Percentiles rank a stretch among this genome's conserved stretches.
These are phyloP conservation scores for Friedmanniomyces endolithicus DNA, from an alignment of 495 filamentous ascomycete species.

Conservation along the genomic window DNA sequence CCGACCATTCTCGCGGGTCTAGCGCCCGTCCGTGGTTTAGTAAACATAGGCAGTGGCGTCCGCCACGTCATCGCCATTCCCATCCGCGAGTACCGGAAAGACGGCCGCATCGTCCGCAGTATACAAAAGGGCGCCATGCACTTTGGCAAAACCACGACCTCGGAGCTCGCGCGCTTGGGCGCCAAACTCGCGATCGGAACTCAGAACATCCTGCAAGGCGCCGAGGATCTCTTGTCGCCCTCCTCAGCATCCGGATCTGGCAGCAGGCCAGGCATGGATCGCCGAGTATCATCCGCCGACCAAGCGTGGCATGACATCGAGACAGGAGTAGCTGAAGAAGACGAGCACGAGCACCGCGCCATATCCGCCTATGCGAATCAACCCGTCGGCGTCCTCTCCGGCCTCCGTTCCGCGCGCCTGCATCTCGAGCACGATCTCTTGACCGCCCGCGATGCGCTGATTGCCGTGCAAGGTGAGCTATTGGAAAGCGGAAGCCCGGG, in stretches of 20 bases:
- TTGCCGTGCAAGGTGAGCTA: conserved; percentile 85
- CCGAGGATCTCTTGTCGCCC: conserved; percentile 59
- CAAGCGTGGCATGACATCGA: conserved; percentile 54
- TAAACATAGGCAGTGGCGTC: conserved; percentile 79
- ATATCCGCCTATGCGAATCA: conserved; percentile 89
- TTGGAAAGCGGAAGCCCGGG: conserved; percentile 74
- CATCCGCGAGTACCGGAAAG: conserved; percentile 82
- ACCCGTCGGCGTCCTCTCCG: conserved; percentile 74
- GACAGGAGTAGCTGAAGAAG: conserved; percentile 50
- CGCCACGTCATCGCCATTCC: conserved; percentile 78
- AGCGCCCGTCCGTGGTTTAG: conserved; percentile 76
- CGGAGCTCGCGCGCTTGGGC: conserved; percentile 79
- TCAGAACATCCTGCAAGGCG: conserved; percentile 76
- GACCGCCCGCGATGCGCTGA: conserved; percentile 73
- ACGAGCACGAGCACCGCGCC: conserved; percentile 26
- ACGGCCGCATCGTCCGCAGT: conserved; percentile 81
- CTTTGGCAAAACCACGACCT: conserved; percentile 86
- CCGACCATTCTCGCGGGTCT: conserved; percentile 79
- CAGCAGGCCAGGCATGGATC: conserved; percentile 17
- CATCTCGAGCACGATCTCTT: conserved; percentile 79
- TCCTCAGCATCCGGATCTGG: conserved; percentile 10
- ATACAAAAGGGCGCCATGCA: conserved; percentile 78
- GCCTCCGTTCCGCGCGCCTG: conserved; percentile 65
- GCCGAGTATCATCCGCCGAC: conserved; percentile 21
- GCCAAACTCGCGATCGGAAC: conserved; percentile 93